phyloP scores from a whole-genome alignment of 2,329 filamentous ascomycete genomes.

The Keithomyces neogunnii region DNA sequence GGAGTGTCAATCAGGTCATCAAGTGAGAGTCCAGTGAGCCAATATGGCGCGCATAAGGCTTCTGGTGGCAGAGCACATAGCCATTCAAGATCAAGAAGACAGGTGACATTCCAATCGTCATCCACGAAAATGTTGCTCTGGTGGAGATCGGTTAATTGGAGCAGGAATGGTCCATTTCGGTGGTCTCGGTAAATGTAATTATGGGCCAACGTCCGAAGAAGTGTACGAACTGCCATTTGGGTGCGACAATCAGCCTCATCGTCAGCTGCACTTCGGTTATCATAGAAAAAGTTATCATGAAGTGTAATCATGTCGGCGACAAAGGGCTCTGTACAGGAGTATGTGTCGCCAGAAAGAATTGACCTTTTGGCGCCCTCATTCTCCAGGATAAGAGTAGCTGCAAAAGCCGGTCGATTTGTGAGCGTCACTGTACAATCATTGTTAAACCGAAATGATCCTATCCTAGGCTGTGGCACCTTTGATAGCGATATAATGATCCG shows the following conservation, averaged over 20 bases:
- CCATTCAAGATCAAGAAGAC: conserved; percentile 27
- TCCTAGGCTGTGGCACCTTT: conserved; percentile 18
- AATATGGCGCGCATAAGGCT: conserved; percentile 13
- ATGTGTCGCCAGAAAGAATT: conserved; percentile 21
- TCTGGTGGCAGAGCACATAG: conserved; percentile 18
- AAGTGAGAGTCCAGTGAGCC: conserved; percentile 13
- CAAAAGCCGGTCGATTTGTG: conserved; percentile 22
- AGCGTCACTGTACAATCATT: conserved; percentile 21
- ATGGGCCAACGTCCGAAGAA: conserved; percentile 17
- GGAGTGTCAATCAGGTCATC: conserved; percentile 9
- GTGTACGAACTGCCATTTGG: conserved; percentile 17
- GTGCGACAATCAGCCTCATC: conserved; percentile 17
- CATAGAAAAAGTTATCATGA: conserved; percentile 16
- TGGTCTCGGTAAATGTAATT: conserved; percentile 14
- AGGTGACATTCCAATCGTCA: conserved; percentile 24
- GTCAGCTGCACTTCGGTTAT: conserved; percentile 15
- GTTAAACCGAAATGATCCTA: conserved; percentile 20
- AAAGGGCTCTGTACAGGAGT: conserved; percentile 19
- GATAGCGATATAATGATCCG: conserved; percentile 19
- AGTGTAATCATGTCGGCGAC: conserved; percentile 16
- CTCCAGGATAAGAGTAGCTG: conserved; percentile 21
- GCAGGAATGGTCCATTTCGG: conserved; percentile 18
- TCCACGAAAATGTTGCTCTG: conserved; percentile 27
- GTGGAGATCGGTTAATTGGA: conserved; percentile 24
- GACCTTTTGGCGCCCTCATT: conserved; percentile 21